These are phyloP conservation scores for Hordeum vulgare DNA, from an alignment of 176 grass and related monocot genomes.

Conservation along the genomic window DNA sequence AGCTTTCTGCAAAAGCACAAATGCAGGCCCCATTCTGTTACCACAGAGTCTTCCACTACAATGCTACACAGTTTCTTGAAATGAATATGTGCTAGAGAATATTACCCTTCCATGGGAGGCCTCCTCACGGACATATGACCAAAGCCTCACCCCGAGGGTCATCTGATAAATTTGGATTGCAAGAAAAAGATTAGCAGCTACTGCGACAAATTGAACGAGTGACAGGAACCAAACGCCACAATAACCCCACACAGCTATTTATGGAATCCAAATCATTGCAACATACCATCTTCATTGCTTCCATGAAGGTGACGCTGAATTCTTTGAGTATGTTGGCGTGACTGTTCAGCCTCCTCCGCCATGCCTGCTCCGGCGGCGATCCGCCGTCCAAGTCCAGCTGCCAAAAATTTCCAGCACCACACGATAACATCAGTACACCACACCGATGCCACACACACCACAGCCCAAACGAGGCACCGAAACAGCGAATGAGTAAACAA, in stretches of 20 bases:
- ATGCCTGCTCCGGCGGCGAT: constrained; percentile 83
- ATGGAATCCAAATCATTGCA: neutral
- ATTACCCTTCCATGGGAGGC: constrained; percentile 96
- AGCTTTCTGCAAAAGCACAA: constrained; percentile 74
- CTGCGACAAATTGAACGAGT: neutral
- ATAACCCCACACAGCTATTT: neutral
- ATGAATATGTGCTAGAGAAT: neutral
- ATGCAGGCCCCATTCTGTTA: neutral
- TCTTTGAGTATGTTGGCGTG: constrained; percentile 95
- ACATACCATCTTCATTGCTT: constrained; percentile 92
- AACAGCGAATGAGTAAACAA: neutral
- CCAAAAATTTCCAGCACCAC: neutral
- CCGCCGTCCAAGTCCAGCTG: constrained; percentile 95
- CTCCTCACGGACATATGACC: constrained; percentile 98
- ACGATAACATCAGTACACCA: neutral
- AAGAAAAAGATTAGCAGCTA: neutral
- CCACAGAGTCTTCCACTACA: neutral
- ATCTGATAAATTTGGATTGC: constrained; percentile 39
- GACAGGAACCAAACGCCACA: neutral
- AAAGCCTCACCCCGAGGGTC: constrained; percentile 84
- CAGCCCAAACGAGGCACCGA: neutral
- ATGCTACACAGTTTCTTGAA: neutral
- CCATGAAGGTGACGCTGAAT: constrained; percentile 99
- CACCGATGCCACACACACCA: neutral
- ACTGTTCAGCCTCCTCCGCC: constrained; percentile 82